Evolutionary conservation across 2,329 filamentous ascomycete genomes (phyloP).

Genomic region (Biscogniauxia sp.): DNA sequence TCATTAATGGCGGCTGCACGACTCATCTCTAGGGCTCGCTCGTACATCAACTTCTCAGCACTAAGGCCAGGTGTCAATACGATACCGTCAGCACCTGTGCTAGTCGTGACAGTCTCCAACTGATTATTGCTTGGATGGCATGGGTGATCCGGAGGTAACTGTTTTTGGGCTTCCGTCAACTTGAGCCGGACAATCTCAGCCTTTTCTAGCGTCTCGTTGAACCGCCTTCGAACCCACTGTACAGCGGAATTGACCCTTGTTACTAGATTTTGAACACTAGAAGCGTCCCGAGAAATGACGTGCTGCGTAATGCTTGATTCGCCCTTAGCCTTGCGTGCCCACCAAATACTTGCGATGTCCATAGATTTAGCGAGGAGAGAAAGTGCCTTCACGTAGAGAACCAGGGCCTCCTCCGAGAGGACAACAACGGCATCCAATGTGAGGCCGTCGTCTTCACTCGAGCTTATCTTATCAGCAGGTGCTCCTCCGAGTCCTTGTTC

Average conservation of each 20-base stretch:
- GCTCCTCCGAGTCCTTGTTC: constrained; percentile 67
- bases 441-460: constrained; percentile 71
- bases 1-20: constrained; percentile 92
- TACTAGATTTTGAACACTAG: constrained; percentile 50
- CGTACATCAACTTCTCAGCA: constrained; percentile 97
- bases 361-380: constrained; percentile 89
- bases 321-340: constrained; percentile 72
- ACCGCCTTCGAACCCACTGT: constrained; percentile 89
- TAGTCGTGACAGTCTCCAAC: constrained; percentile 53
- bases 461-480: constrained; percentile 49
- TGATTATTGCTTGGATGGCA: constrained; percentile 79
- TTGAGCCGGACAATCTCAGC: constrained; percentile 90
- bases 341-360: constrained; percentile 93
- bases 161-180: constrained; percentile 79
- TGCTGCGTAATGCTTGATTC: constrained; percentile 49
- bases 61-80: constrained; percentile 84
- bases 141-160: constrained; percentile 79
- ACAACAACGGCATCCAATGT: constrained; percentile 83
- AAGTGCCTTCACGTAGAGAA: constrained; percentile 93
- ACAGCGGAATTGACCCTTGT: constrained; percentile 87
- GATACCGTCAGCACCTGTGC: constrained; percentile 72
- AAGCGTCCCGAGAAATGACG: constrained; percentile 39
- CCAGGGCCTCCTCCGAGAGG: constrained; percentile 89
- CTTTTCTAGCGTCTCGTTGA: constrained; percentile 97
- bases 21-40: constrained; percentile 96